Base-by-base conservation (phyloP, 208 protist genomes). In the Trypanosoma avium region DNA sequence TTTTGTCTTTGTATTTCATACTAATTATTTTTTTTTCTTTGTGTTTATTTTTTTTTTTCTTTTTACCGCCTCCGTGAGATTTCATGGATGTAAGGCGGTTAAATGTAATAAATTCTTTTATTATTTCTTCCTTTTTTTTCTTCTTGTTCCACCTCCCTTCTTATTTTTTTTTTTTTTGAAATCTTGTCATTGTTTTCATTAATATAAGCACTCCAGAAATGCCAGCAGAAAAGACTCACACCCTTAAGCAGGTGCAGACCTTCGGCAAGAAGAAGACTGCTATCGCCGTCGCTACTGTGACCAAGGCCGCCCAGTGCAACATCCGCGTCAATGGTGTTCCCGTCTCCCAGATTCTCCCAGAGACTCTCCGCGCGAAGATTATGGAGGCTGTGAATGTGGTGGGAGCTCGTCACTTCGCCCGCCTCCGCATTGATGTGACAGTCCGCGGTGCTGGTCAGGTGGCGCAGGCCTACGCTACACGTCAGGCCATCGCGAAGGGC, bases 401-500 rank as follows among this genome's bases (percentile, higher is more conserved):
- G 36, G 98, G 98, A 61, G 74, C 86, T 60, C 89, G 96, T 29
- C 66, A 90, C 56, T 99, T 98, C 88, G 63, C 84, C 47, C 79
- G 90, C 72, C 80, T 99, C 55, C 97, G 99, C 87, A 99, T 99
- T 58, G 90, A 99, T 58, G 97, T 99, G 46, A 87, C 76, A 67
- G 95, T 98, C 43, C 88, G 88, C 52, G 99, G 99, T 93, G 98
- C 98, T 93, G 99, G 99, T 88, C 86, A 95, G 75, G 94, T 97
- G 43, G 81, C 97, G 40, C 98, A 99, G 91, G 90, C 99, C 53
- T 99, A 99, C 80, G 98, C 96, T 62, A 90, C 99, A 58, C 95
- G 98, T 63, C 98, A 99, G 95, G 98, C 99, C 46, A 99, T 99
- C 58, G 95, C 98, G 67, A 99, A 99, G 92, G 94, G 90, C 57